Base-by-base conservation (phyloP, 1,139 yeast species). In the Debaryomycetaceae sp. region DNA sequence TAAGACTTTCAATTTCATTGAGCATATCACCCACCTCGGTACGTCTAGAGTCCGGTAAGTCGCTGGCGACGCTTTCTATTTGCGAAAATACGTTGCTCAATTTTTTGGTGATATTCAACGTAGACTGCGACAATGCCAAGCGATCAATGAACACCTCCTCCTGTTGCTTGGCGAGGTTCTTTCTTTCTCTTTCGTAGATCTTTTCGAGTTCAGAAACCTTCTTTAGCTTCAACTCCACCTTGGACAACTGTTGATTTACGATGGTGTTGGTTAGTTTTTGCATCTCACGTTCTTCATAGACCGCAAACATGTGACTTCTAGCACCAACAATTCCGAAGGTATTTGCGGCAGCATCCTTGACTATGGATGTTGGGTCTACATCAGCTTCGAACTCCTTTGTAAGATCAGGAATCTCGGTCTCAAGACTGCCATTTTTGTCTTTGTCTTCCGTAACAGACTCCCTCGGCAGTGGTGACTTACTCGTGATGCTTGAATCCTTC, bases 121-220 rank as follows among this genome's bases (percentile, higher is more conserved):
- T 80, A 40, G 84, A 79, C 52, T 77, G 78, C 46, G 86, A 80
- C 51, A 89, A 77, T 14, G 91, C 80, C 45, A 93, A 66, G 45
- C 96, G 75, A 58, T 91, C 96, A 48, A 87, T 65, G 53, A 89
- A 84, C 24, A 88, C 68, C 51, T 87, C 93, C 60, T 89, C 95
- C 50, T 93, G 93, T 58, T 85, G 90, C 49, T 78, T 78, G 42
- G 84, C 84, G 47, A 93, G 62, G 45, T 80, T 78, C 49, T 85
- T 84, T 50, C 89, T 83, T 62, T 91, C 96, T 31, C 81, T 72
- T 58, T 88, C 97, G 48, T 87, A 76, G 37, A 86, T 83, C 52
- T 78, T 81, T 65, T 93, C 99, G 49, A 91, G 73, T 51, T 82
- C 81, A 43, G 76, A 78, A 46, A 91, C 74, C 54, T 88, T 84